A percentile compares a stretch with the other conserved stretches of the same genome.
Evolutionary conservation across 2,329 filamentous ascomycete species (phyloP).

Genomic region (Dactylella cylindrospora): DNA sequence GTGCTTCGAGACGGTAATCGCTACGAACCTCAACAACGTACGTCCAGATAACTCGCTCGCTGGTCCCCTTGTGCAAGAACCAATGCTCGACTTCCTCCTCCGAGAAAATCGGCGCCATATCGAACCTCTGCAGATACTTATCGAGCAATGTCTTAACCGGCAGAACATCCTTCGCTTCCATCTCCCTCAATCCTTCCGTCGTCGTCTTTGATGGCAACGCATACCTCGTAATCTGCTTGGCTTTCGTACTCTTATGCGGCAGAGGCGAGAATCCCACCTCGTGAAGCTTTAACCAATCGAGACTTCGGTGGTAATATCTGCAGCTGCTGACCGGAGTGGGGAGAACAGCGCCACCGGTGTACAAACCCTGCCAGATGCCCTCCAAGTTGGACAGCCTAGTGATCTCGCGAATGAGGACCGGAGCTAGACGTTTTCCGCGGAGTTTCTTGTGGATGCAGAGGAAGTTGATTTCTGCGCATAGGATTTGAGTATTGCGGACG

Average conservation of each 20-base stretch:
- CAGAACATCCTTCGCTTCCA: constrained; percentile 76
- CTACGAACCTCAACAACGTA: constrained; percentile 77
- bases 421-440: constrained; percentile 84
- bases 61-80: constrained; percentile 69
- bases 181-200: constrained; percentile 73
- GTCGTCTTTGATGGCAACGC: constrained; percentile 72
- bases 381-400: constrained; percentile 85
- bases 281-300: constrained; percentile 95
- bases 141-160: constrained; percentile 72
- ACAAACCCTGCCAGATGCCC: constrained; percentile 90
- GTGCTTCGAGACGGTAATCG: too few species aligned
- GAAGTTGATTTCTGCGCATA: constrained; percentile 94
- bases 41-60: constrained; percentile 85
- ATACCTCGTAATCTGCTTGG: constrained; percentile 83
- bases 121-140: constrained; percentile 75
- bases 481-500: constrained; percentile 72
- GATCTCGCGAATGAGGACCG: constrained; percentile 95
- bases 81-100: constrained; percentile 83
- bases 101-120: constrained; percentile 79
- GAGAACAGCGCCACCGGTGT: constrained; percentile 87
- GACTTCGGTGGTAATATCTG: constrained; percentile 88
- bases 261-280: constrained; percentile 92
- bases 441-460: constrained; percentile 98
- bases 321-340: constrained; percentile 91
- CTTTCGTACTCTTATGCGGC: constrained; percentile 77